Conservation (phyloP, 495 filamentous ascomycete genomes). For the Xylaria scruposa region DNA sequence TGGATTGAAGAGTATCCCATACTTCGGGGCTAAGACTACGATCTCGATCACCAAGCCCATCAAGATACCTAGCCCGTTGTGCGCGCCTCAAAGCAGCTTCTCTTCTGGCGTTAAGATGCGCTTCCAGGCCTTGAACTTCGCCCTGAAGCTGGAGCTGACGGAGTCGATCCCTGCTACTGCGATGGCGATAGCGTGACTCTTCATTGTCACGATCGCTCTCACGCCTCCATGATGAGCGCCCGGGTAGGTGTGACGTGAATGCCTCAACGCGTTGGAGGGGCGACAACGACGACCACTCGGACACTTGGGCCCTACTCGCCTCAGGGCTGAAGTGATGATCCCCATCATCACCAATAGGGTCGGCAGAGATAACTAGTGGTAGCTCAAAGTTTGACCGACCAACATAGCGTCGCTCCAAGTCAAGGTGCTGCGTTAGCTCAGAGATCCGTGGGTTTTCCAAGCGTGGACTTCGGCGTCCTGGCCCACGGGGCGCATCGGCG, state of each 20-base stretch:
- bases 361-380: neutral
- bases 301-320: neutral
- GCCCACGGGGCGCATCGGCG: neutral
- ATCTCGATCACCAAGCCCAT: conserved; percentile 84
- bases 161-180: neutral
- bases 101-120: neutral
- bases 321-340: neutral
- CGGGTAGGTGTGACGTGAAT: neutral
- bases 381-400: conserved; percentile 1
- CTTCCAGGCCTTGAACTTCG: neutral
- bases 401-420: neutral
- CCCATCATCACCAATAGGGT: neutral
- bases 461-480: conserved; percentile 7
- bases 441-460: conserved; percentile 2
- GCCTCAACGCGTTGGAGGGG: neutral
- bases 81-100: neutral
- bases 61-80: conserved; percentile 44
- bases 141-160: too few relatives aligned
- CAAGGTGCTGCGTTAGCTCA: conserved; percentile 4
- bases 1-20: conserved; percentile 83
- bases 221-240: neutral
- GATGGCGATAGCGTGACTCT: neutral
- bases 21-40: conserved; percentile 80
- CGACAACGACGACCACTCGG: conserved; percentile 3
- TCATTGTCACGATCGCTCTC: neutral